Evolutionary conservation across 2,329 filamentous ascomycete genomes (phyloP).

Genomic region (Corynespora cassiicola): DNA sequence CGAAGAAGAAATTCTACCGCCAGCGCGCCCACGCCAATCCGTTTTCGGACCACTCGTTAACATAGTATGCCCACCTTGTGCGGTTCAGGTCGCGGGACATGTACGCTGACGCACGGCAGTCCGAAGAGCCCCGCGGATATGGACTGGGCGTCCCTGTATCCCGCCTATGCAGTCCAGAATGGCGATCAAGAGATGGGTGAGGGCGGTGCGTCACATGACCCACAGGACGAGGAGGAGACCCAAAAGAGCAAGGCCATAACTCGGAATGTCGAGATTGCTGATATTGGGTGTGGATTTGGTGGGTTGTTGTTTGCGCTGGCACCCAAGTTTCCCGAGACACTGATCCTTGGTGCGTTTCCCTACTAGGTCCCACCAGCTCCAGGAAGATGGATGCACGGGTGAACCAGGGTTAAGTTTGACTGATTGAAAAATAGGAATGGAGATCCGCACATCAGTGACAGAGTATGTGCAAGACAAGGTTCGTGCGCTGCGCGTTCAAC

Average conservation of each 20-base stretch:
- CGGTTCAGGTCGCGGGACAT: background rate
- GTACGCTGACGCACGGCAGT: conserved; percentile 55
- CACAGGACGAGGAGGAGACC: conserved; percentile 17
- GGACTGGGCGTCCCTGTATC: conserved; percentile 90
- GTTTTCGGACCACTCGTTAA: conserved; percentile 90
- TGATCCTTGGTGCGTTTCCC: conserved; percentile 75
- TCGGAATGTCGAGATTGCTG: conserved; percentile 86
- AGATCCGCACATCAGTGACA: conserved; percentile 89
- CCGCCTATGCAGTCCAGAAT: conserved; percentile 65
- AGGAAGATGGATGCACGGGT: no score
- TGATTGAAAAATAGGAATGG: conserved; percentile 85
- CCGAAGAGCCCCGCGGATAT: conserved; percentile 80
- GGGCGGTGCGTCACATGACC: conserved; percentile 25
- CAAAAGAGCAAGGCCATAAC: conserved; percentile 48
- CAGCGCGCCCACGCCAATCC: conserved; percentile 97
- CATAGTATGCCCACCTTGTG: conserved; percentile 69
- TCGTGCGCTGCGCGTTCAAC: conserved; percentile 76
- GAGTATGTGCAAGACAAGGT: conserved; percentile 91
- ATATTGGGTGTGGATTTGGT: conserved; percentile 97
- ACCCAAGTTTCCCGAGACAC: conserved; percentile 77
- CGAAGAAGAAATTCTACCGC: conserved; percentile 94
- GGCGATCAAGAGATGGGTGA: conserved; percentile 21
- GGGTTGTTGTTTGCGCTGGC: conserved; percentile 87
- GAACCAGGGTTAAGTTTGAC: no score
- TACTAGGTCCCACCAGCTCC: background rate